Percentiles rank a stretch among this genome's conserved stretches.
phyloP scores from a whole-genome alignment of 1,139 yeast species.

The Pichia norvegensis region DNA sequence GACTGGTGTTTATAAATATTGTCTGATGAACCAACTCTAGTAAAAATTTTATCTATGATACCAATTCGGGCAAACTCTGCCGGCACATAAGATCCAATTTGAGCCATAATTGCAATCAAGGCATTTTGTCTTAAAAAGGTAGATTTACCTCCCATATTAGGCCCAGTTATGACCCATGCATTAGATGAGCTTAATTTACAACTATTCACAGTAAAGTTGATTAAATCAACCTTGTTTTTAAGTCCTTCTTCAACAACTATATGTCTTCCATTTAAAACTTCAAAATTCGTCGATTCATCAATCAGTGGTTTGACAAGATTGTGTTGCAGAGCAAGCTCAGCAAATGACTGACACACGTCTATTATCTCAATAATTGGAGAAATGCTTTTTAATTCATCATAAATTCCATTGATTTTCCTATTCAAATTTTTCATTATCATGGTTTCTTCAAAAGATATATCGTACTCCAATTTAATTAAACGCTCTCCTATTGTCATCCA shows the following conservation, averaged over 20 bases:
- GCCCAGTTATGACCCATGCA: slow-evolving; percentile 82
- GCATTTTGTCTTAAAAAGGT: slow-evolving; percentile 88
- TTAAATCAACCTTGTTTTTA: slow-evolving; percentile 32
- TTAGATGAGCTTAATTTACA: slow-evolving; percentile 36
- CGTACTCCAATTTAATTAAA: slow-evolving; percentile 19
- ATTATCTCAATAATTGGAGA: slow-evolving; percentile 50
- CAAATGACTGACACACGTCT: slow-evolving; percentile 70
- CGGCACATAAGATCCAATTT: slow-evolving; percentile 85
- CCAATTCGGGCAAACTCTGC: slow-evolving; percentile 68
- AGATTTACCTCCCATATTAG: slow-evolving; percentile 97
- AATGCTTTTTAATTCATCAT: slow-evolving; percentile 36
- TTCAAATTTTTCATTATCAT: slow-evolving; percentile 38
- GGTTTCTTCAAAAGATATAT: slow-evolving; percentile 36
- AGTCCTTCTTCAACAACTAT: slow-evolving; percentile 82
- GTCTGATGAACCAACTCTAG: slow-evolving; percentile 88
- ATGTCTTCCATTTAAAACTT: slow-evolving; percentile 63
- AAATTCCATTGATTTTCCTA: slow-evolving; percentile 32
- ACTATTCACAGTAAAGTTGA: slow-evolving; percentile 60
- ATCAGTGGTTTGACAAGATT: slow-evolving; percentile 61
- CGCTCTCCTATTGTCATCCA: slow-evolving; percentile 33
- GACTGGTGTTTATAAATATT: slow-evolving; percentile 80
- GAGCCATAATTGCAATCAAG: slow-evolving; percentile 74
- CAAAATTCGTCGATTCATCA: slow-evolving; percentile 38
- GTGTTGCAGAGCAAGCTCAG: slow-evolving; percentile 58
- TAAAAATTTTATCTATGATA: slow-evolving; percentile 75